Evolutionary conservation across 768 basidiomycete genomes (phyloP), one percentile per base, ranked within the genome.

Genomic region (Neoboletus brunneissimus): DNA sequence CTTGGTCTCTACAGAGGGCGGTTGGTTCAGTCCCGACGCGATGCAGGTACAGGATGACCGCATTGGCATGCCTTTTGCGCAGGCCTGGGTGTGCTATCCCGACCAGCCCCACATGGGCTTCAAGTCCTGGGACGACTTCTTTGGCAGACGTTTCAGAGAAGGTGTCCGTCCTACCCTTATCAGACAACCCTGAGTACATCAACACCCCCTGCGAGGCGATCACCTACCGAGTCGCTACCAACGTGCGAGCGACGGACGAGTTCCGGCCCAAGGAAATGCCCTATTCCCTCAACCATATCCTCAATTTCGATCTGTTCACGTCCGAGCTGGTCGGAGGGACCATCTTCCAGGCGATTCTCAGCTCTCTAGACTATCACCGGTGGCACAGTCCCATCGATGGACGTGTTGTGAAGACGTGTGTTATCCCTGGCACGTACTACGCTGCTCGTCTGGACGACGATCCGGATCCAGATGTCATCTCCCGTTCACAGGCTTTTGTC

Each of bases 351-450:
- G 83, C 77, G 0, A 84, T 85, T 64, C 78, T 87, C 55, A 75
- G 74, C 49, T 75, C 82, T 0, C 11, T 37, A 3, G 35, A 27
- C 12, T 49, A 27, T n/a, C 48, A 25, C 7, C 35, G 23, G 3
- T 86, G 84, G 85, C 81, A 83, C 66, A 70, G 75, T 48, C 86
- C 86, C 53, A 76, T 87, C 12, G 72, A 75, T 40, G 81, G 81
- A 3, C 68, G 43, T 1, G 69, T 83, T 35, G 65, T 60, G 15
- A 71, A 78, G 2, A 67, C 70, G 12, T 75, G 74, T n/a, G 62
- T 76, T 38, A 67, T 83, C 16, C 80, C 81, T 9, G 81, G 82
- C 2, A 77, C 78, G 1, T 82, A 82, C 66, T 85, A 79, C 56
- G 76, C 77, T 13, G 68, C 71, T 15, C 66, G 72, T 2, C 69